phyloP scores from a whole-genome alignment of 1,284 basidiomycete species.

The Paramarasmius palmivorus region DNA sequence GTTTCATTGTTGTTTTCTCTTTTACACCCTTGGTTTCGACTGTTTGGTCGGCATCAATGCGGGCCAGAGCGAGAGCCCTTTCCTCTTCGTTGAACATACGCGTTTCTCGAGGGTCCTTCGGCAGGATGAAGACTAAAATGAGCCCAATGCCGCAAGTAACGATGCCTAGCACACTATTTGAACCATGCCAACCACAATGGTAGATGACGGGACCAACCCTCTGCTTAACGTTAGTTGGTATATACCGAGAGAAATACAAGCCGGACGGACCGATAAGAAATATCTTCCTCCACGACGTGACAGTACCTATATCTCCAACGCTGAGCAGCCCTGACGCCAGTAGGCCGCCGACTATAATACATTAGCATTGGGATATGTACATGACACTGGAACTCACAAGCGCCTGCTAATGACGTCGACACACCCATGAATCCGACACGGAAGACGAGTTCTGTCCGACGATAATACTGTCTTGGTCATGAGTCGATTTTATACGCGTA shows the following conservation, averaged over 20 bases:
- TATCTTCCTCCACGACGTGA: slow-evolving; percentile 42
- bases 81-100: slow-evolving; percentile 35
- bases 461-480: slow-evolving; percentile 35
- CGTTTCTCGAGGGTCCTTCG: slow-evolving; percentile 36
- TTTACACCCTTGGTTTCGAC: slow-evolving; percentile 30
- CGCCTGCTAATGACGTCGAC: slow-evolving; percentile 42
- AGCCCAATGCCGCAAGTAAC: slow-evolving; percentile 38
- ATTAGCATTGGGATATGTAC: neutral
- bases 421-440: slow-evolving; percentile 45
- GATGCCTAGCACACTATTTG: slow-evolving; percentile 30
- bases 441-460: slow-evolving; percentile 41
- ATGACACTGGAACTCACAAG: slow-evolving; percentile 31
- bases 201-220: neutral
- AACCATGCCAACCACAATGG: neutral
- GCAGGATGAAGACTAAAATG: slow-evolving; percentile 36
- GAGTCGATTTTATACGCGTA: neutral
- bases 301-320: slow-evolving; percentile 31
- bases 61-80: slow-evolving; percentile 33
- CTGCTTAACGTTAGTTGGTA: neutral
- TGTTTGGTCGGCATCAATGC: slow-evolving; percentile 37
- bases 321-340: slow-evolving; percentile 39
- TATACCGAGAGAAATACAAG: neutral
- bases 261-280: slow-evolving; percentile 34
- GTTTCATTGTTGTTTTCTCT: slow-evolving; percentile 32
- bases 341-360: slow-evolving; percentile 36